phyloP scores from a whole-genome alignment of 306 rosid species.

The Oemleria cerasiformis region DNA sequence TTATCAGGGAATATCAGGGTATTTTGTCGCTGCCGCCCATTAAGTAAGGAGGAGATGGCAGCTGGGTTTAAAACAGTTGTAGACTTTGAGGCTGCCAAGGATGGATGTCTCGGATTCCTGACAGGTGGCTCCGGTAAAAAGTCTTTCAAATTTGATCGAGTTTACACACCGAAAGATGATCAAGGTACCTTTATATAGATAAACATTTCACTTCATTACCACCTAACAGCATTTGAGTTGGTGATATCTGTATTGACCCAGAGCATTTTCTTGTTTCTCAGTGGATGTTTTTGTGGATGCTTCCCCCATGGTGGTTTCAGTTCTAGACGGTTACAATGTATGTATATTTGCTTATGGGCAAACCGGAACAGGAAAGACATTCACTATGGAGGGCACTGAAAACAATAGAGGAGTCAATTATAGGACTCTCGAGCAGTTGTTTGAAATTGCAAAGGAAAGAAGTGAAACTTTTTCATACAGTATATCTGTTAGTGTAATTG shows the following conservation, averaged over 20 bases:
- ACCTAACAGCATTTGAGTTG: constrained; percentile 1
- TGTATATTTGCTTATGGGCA: constrained; percentile 73
- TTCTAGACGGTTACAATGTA: constrained; percentile 60
- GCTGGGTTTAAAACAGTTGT: constrained; percentile 16
- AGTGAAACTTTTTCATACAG: constrained; percentile 5
- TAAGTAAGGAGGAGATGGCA: constrained; percentile 32
- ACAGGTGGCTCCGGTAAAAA: constrained; percentile 18
- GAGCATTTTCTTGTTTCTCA: constrained; percentile 16
- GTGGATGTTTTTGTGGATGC: constrained; percentile 58
- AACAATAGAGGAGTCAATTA: constrained; percentile 21
- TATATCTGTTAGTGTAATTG: constrained; percentile 25
- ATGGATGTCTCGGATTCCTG: constrained; percentile 27
- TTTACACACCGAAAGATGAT: constrained; percentile 29
- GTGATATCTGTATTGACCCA: background rate
- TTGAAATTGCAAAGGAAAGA: constrained; percentile 19
- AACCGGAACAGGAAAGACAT: constrained; percentile 72
- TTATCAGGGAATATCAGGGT: constrained; percentile 62
- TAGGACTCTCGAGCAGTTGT: constrained; percentile 22
- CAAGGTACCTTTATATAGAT: constrained; percentile 15
- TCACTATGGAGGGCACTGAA: constrained; percentile 50
- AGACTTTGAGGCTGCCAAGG: constrained; percentile 26
- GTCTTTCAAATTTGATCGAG: constrained; percentile 25
- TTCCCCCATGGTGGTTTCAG: constrained; percentile 49
- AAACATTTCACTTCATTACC: background rate
- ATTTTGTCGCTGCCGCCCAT: constrained; percentile 59